Percentiles rank a stretch among this genome's conserved stretches.
These are phyloP conservation scores for Sporisorium iseilematis-ciliati DNA, from an alignment of 1,284 basidiomycete genomes.

Conservation along the genomic window DNA sequence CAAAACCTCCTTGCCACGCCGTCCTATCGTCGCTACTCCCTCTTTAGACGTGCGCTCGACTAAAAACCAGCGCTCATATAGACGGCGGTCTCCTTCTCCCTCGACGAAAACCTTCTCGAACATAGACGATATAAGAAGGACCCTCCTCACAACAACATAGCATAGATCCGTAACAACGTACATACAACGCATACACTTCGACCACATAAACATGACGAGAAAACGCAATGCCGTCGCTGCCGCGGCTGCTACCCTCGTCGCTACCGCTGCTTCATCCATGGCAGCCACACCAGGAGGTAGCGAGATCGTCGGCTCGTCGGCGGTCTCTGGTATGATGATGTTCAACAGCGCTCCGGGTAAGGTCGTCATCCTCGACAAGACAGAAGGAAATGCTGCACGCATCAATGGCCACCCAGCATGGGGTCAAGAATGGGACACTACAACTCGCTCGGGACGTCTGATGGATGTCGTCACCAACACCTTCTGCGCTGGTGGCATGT, in stretches of 20 bases:
- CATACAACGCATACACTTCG: background rate
- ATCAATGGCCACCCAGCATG: slow-evolving; percentile 57
- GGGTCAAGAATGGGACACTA: slow-evolving; percentile 55
- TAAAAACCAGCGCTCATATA: background rate
- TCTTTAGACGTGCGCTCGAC: background rate
- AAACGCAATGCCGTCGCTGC: slow-evolving; percentile 18
- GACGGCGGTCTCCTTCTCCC: background rate
- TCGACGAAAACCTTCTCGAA: background rate
- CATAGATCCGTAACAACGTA: too few relatives aligned
- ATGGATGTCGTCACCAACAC: slow-evolving; percentile 69
- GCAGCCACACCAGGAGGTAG: slow-evolving; percentile 49
- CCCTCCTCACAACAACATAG: background rate
- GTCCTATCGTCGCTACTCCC: background rate
- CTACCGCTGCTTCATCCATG: slow-evolving; percentile 23
- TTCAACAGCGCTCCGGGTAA: slow-evolving; percentile 58
- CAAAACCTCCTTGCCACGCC: slow-evolving; percentile 5
- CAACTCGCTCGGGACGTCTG: slow-evolving; percentile 45
- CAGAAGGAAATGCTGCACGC: slow-evolving; percentile 64
- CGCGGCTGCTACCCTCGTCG: slow-evolving; percentile 21
- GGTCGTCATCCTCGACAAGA: slow-evolving; percentile 70
- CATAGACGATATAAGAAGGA: background rate
- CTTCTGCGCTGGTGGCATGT: slow-evolving; percentile 69
- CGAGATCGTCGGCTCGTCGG: slow-evolving; percentile 50
- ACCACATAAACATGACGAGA: slow-evolving; percentile 17
- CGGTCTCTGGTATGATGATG: slow-evolving; percentile 65